Base-by-base conservation (phyloP, 805 yeast genomes). In the Saccharomycopsis guyanensis region DNA sequence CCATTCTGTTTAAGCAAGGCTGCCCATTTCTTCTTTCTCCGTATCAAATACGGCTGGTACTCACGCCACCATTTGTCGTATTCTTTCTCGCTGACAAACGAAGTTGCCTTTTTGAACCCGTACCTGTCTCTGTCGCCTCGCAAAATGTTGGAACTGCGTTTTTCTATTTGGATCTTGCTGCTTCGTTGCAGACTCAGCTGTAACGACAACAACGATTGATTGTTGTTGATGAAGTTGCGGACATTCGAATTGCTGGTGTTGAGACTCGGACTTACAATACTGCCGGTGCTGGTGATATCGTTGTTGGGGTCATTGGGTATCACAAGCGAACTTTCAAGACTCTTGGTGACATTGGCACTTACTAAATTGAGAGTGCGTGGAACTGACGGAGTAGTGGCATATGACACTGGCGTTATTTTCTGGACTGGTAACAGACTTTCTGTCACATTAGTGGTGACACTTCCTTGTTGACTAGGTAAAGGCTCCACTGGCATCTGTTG, bases 11-110 rank as follows among this genome's bases (percentile, higher is more conserved):
- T 72, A 72, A 91, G 69, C 24, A 86, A 63, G 1, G 64, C 53
- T 20, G 65, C 72, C 98, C 98, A 91, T 62, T 88, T 88, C 50
- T 68, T 69, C 63, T 83, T 81, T 19, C 96, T 70, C 37, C 82
- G 69, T 4, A 69, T 62, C 48, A 80, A 65, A 60, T 84, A 83
- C 24, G 69, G 73, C 10, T 81, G 69, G 63, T 91, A 89, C 7
- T 68, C 72, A 2, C 52, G 49, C 77, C 86, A 83, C 97, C 97
- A 91, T 6, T 56, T 59, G 59, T 88, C 78, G 59, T 86, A 87
- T 37, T 75, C 75, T 19, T 65, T 64, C 42, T 65, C 69, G 7
- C 82, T 55, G 20, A 83, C 68, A 54, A 69, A 75, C 37, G 66
- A 64, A 16, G 76, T 75, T 16, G 71, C 71, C 59, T 86, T 89